phyloP scores from a whole-genome alignment of 2,329 filamentous ascomycete genomes.

The Talaromyces sp. region DNA sequence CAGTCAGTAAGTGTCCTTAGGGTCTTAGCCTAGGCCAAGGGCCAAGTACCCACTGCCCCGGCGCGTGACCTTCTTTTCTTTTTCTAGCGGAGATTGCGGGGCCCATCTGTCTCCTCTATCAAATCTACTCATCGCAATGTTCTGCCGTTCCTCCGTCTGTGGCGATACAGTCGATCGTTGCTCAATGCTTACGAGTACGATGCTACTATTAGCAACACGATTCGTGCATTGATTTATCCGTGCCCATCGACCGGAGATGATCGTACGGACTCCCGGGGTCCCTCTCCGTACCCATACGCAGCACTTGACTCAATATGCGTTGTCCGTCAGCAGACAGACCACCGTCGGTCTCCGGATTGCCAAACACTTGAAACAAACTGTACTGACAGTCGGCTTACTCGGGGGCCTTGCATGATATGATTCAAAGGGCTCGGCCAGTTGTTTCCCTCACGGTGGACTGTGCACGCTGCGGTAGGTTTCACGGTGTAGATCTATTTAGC shows the following conservation, averaged over 20 bases:
- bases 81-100: slow-evolving; percentile 1
- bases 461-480: not conserved
- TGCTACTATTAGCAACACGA: not conserved
- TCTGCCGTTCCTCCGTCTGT: not conserved
- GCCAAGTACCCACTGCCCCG: not conserved
- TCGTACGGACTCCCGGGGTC: not conserved
- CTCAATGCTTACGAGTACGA: not conserved
- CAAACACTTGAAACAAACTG: not conserved
- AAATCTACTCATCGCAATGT: not conserved
- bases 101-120: not conserved
- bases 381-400: not conserved
- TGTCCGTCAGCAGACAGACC: not conserved
- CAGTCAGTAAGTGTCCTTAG: no score
- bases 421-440: not conserved
- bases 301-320: not conserved
- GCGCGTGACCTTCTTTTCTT: slow-evolving; percentile 11
- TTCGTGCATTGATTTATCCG: not conserved
- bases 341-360: not conserved
- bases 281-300: no score
- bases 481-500: slow-evolving; percentile 1
- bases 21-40: no score
- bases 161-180: not conserved
- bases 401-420: not conserved
- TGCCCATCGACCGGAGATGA: not conserved
- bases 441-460: not conserved